Evolutionary conservation across 2,329 filamentous ascomycete genomes (phyloP).

Genomic region (Torrubiella hemipterigena): DNA sequence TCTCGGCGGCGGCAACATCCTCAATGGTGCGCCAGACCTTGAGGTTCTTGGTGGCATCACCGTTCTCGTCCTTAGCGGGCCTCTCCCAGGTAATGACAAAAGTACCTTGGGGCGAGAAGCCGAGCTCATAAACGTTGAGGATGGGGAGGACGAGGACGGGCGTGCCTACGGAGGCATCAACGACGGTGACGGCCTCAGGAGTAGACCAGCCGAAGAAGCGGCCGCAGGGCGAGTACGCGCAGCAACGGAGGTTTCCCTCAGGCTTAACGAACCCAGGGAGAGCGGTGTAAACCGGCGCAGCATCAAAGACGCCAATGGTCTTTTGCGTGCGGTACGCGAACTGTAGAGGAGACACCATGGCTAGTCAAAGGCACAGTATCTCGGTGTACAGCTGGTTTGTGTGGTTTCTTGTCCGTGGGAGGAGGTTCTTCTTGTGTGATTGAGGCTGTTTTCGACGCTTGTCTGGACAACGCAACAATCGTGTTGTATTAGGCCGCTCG

Average conservation of each 20-base stretch:
- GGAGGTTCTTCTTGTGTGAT: conserved; percentile 5
- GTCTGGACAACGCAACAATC: no score
- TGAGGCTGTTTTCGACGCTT: no score
- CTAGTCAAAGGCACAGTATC: conserved; percentile 76
- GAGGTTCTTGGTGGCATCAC: conserved; percentile 89
- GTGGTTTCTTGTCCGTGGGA: conserved; percentile 2
- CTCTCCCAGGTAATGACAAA: conserved; percentile 97
- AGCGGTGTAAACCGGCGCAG: conserved; percentile 74
- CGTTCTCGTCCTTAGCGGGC: conserved; percentile 80
- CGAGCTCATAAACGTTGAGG: conserved; percentile 82
- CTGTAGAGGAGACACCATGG: conserved; percentile 88
- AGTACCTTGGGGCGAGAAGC: conserved; percentile 84
- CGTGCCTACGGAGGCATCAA: conserved; percentile 68
- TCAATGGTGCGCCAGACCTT: conserved; percentile 90
- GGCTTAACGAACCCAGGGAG: conserved; percentile 76
- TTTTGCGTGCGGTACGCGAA: conserved; percentile 96
- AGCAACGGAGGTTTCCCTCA: conserved; percentile 89
- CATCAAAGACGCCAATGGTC: conserved; percentile 87
- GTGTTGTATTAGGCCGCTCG: no score
- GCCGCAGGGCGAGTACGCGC: conserved; percentile 89
- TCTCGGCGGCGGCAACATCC: conserved; percentile 49
- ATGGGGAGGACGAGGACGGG: conserved; percentile 64
- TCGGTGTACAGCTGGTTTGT: conserved; percentile 10
- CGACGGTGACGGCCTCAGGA: conserved; percentile 71
- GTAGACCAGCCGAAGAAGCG: conserved; percentile 94